These are phyloP conservation scores for Xanthoconium separans DNA, from an alignment of 1,284 basidiomycete species.

Conservation along the genomic window DNA sequence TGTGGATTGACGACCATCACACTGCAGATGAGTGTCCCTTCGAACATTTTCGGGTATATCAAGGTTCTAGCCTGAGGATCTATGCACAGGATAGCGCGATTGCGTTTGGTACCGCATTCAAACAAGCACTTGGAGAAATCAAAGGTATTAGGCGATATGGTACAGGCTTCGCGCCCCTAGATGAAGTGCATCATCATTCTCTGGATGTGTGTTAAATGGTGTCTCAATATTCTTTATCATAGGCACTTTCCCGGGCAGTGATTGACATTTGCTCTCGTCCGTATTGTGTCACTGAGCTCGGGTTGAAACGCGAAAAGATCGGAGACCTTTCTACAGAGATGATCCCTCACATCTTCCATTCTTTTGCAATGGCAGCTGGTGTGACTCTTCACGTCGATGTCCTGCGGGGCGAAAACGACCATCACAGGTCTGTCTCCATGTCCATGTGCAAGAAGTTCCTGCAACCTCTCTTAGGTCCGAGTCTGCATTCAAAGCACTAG, in stretches of 20 bases:
- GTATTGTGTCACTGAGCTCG: constrained; percentile 91
- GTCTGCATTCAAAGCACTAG: constrained; percentile 97
- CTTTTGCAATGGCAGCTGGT: constrained; percentile 90
- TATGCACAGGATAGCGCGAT: constrained; percentile 86
- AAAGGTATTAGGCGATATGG: constrained; percentile 95
- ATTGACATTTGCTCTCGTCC: constrained; percentile 98
- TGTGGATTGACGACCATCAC: constrained; percentile 99
- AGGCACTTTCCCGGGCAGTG: constrained; percentile 94
- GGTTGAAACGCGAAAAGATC: constrained; percentile 92
- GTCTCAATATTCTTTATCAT: constrained; percentile 2
- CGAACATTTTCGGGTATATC: constrained; percentile 3
- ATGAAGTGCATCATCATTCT: constrained; percentile 67
- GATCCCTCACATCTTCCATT: constrained; percentile 94
- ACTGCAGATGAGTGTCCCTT: constrained; percentile 79
- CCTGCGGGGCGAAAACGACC: constrained; percentile 94
- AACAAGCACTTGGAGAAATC: constrained; percentile 92
- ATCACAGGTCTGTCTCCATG: constrained; percentile 74
- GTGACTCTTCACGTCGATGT: constrained; percentile 93
- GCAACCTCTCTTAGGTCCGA: constrained; percentile 66
- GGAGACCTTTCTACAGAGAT: constrained; percentile 97
- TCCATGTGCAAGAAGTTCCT: neutral
- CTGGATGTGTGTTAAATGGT: constrained; percentile 6
- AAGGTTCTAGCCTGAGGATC: constrained; percentile 19
- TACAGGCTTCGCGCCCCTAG: constrained; percentile 94
- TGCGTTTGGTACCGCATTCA: constrained; percentile 92